These are phyloP conservation scores for Macrophomina tecta DNA, from an alignment of 2,329 filamentous ascomycete species.

Conservation along the genomic window DNA sequence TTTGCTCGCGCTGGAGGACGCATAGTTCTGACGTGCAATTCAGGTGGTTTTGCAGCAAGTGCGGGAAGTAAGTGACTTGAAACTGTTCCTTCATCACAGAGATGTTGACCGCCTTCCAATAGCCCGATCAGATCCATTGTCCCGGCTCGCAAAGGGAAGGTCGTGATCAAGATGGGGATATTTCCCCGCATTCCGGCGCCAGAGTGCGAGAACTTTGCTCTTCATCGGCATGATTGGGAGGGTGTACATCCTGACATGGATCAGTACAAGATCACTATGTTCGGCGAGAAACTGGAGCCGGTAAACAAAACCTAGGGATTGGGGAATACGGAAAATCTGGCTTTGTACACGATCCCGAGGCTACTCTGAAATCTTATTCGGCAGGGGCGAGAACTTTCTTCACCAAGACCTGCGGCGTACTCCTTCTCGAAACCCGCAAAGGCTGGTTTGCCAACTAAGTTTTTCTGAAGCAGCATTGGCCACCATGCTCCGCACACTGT, in stretches of 20 bases:
- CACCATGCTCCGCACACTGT: no score
- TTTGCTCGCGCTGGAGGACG: no score
- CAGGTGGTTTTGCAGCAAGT: slow-evolving; percentile 51
- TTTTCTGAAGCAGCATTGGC: no score
- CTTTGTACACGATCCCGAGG: no score
- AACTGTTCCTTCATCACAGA: not conserved
- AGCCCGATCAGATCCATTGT: slow-evolving; percentile 57
- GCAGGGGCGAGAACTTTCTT: no score
- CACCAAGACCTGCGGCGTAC: no score
- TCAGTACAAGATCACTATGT: slow-evolving; percentile 48
- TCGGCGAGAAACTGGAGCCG: slow-evolving; percentile 46
- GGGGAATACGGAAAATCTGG: not conserved
- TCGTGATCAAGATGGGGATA: slow-evolving; percentile 59
- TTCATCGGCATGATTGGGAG: slow-evolving; percentile 54
- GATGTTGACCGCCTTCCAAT: slow-evolving; percentile 30
- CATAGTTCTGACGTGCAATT: no score
- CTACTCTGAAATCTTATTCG: no score
- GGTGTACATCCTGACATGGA: slow-evolving; percentile 45
- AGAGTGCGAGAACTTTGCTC: slow-evolving; percentile 53
- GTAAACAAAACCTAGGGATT: not conserved
- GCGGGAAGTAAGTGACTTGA: slow-evolving; percentile 50
- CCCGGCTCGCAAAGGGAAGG: slow-evolving; percentile 44
- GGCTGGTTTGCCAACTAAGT: no score
- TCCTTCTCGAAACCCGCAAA: no score
- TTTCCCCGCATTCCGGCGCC: slow-evolving; percentile 56